These are phyloP conservation scores for Schoenoplectus triqueter DNA, from an alignment of 202 grass and related monocot species.

Conservation along the genomic window DNA sequence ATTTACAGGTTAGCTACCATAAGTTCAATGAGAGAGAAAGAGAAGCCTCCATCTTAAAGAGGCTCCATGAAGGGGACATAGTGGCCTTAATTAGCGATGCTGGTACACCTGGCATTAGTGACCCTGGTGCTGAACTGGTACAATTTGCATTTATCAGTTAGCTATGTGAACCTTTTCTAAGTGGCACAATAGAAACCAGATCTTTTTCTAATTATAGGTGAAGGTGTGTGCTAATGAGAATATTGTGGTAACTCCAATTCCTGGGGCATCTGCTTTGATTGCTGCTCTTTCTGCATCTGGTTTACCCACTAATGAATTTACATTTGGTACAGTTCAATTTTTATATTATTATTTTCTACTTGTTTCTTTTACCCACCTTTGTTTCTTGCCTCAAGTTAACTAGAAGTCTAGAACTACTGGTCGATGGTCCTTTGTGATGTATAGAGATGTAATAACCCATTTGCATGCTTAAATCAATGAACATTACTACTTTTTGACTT, in stretches of 20 bases:
- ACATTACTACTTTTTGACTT: neutral
- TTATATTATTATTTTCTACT: neutral
- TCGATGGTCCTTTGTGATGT: neutral
- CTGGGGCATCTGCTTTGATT: constrained; percentile 73
- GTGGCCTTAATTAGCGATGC: constrained; percentile 95
- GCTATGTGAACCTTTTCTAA: neutral
- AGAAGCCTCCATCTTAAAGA: constrained; percentile 78
- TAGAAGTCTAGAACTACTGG: neutral
- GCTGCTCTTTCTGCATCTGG: constrained; percentile 90
- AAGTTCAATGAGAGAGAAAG: constrained; percentile 93
- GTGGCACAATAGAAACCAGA: constrained; percentile 8
- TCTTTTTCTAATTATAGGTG: constrained; percentile 56
- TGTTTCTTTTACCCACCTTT: neutral
- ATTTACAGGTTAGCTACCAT: constrained; percentile 85
- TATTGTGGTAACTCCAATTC: constrained; percentile 79
- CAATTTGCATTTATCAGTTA: neutral
- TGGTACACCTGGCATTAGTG: constrained; percentile 90
- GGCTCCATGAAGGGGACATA: constrained; percentile 84
- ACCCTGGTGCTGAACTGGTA: constrained; percentile 88
- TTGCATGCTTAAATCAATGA: neutral
- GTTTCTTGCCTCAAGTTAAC: neutral
- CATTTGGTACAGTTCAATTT: constrained; percentile 64
- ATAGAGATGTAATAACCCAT: neutral
- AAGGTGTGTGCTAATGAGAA: constrained; percentile 76
- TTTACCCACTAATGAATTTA: constrained; percentile 82